Base-by-base conservation (phyloP, 2,329 filamentous ascomycete genomes). In the Pseudovirgaria hyperparasitica region DNA sequence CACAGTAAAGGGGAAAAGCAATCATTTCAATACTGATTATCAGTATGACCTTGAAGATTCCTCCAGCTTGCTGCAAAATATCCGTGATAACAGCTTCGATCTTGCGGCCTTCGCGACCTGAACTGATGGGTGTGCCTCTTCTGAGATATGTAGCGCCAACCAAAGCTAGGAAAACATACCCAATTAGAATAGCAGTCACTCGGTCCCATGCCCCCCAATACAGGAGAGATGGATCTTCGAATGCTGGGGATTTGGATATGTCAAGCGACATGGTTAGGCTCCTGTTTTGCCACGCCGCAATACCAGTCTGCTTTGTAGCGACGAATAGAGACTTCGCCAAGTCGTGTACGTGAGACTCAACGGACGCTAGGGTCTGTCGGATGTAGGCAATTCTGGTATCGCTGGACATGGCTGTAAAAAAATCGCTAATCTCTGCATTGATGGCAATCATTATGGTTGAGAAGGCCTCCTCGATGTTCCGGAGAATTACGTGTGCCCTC, bases 11-110 rank as follows among this genome's bases (percentile, higher is more conserved):
- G 1, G 90, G 90, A 46, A 98, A 98, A 5, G 86, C 75, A 19
- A 98, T 75, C 90, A 98, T 98, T 58, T 98, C 90, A 42, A 98
- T 98, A 38, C 86, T 90, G 39, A 98, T 98, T 44, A 98, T 96
- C 34, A 96, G 61, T 26, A 98, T 92, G 13, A 98, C 90, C 54
- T 98, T 98, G 65, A 94, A 75, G 7, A 98, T 87, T 9, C 92
- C 90, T 22, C 90, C 92, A 25, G 90, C 90, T 63, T 98, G 92
- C 36, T 85, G 77, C 13, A 98, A 65, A 2, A 76, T 67, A 36
- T 96, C 87, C 14, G 87, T 77, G 22, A 94, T 54, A 6, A 76
- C 69, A 14, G 77, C 79, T 50, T 96, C 86, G 4, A 71, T 54
- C 34, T 62, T 63, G 31, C 69, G 67, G 4, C 63, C 63, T 26